Evolutionary conservation across 139 green algal genomes (phyloP).

Genomic region (Desmodesmus armatus): DNA sequence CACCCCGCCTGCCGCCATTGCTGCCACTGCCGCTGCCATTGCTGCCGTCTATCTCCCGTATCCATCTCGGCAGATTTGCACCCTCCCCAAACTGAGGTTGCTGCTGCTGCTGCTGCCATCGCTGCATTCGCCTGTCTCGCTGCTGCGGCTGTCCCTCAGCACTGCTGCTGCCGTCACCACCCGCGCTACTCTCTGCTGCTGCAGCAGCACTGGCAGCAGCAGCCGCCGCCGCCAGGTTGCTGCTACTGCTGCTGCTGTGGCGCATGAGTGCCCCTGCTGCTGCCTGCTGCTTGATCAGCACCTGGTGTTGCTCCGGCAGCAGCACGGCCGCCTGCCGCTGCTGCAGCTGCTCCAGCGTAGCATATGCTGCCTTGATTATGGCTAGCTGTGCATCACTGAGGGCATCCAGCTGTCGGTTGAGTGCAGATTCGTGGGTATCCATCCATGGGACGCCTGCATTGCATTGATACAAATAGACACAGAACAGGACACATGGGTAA

Average conservation of each 20-base stretch:
- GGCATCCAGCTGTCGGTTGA: slow-evolving; percentile 20
- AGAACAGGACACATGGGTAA: neutral
- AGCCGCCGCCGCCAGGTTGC: neutral
- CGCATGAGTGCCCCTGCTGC: neutral
- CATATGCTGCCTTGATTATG: slow-evolving; percentile 22
- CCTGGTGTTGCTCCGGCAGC: neutral
- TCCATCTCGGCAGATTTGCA: too few relatives aligned
- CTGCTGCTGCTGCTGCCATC: neutral
- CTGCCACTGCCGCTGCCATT: neutral
- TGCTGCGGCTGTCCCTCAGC: slow-evolving; percentile 3
- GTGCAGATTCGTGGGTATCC: slow-evolving; percentile 18
- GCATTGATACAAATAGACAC: neutral
- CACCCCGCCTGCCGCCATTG: too few relatives aligned
- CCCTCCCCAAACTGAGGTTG: neutral
- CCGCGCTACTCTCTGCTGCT: neutral
- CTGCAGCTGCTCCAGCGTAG: slow-evolving; percentile 19
- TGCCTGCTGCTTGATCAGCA: slow-evolving; percentile 34
- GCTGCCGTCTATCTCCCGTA: neutral
- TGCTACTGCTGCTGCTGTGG: neutral
- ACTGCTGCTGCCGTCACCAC: neutral
- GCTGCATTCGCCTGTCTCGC: neutral
- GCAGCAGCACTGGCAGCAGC: neutral
- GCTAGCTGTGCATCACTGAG: slow-evolving; percentile 4
- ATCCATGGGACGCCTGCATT: slow-evolving; percentile 32
- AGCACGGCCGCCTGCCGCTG: slow-evolving; percentile 11